Evolutionary conservation across 2,329 filamentous ascomycete species (phyloP), one percentile per base, ranked within the genome.

Genomic region (Arthrobotrys pseudoclavata): DNA sequence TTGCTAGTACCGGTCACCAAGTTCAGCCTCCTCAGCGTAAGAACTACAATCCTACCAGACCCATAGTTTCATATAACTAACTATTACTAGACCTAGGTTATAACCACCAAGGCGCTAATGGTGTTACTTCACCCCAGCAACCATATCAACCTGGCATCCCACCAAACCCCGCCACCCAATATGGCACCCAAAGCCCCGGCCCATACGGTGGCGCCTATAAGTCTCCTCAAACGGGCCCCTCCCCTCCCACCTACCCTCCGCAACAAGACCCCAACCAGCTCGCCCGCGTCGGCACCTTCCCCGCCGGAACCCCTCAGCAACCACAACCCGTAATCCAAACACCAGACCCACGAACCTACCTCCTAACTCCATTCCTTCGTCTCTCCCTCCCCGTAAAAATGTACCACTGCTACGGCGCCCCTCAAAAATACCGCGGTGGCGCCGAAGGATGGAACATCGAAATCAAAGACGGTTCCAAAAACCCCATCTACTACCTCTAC

Each of bases 401-500:
- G 72, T 76, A 76, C 60, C 72, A 76, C 61, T 76, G 72, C 40
- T 76, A 76, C 45, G 72, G 72, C 22, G 72, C 72, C 10, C 66
- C 72, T 22, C 72, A 76, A 66, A 29, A 66, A 9, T 76, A 76
- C 22, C 72, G 72, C 3, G 72, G 72, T 55, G 72, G 72, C 10
- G 72, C 72, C 6, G 72, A 76, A 48, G 72, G 72, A 24, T 76
- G 72, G 72, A 76, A 76, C 29, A 76, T 76, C 3, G 72, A 76
- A 26, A 76, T 76, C 47, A 76, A 76, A 67, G 72, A 76, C 52
- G 67, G 72, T 9, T 66, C 66, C 42, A 76, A 76, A 62, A 76
- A 76, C 45, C 72, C 72, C 29, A 76, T 76, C 15, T 76, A 76
- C 48, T 76, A 76, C 50, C 66, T 76, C 29, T 76, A 76, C 24